Conservation (phyloP, 768 basidiomycete species). For the Hypholoma fasciculare region DNA sequence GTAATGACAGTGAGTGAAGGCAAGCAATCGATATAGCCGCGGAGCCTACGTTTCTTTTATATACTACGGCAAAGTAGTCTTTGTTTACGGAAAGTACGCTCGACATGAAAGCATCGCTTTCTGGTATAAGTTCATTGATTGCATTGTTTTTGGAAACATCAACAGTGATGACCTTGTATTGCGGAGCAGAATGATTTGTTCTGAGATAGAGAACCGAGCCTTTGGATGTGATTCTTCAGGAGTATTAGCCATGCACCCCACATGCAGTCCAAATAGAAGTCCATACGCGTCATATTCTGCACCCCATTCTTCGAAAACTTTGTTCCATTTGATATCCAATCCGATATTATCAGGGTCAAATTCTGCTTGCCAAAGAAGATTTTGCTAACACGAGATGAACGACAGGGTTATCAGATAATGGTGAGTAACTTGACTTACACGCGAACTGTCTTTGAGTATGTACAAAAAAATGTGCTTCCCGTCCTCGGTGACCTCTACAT, state of each 20-base stretch:
- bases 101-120: conserved; percentile 63
- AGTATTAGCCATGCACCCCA: background rate
- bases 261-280: conserved; percentile 1
- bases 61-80: conserved; percentile 60
- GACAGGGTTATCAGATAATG: background rate
- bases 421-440: conserved; percentile 38
- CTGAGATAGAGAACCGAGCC: conserved; percentile 60
- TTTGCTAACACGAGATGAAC: conserved; percentile 47
- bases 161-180: conserved; percentile 64
- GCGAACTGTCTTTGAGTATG: conserved; percentile 59
- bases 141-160: conserved; percentile 54
- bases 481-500: conserved; percentile 57
- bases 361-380: conserved; percentile 73
- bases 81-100: conserved; percentile 44
- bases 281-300: conserved; percentile 66
- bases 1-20: background rate
- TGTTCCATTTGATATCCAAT: conserved; percentile 69
- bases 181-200: conserved; percentile 67
- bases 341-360: conserved; percentile 59
- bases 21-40: background rate
- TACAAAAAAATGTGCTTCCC: conserved; percentile 62
- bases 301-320: conserved; percentile 68
- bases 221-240: conserved; percentile 60
- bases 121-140: conserved; percentile 64
- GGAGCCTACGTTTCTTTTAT: conserved; percentile 67